phyloP scores from a whole-genome alignment of 2,329 filamentous ascomycete genomes.

The Neoascochyta sp. region DNA sequence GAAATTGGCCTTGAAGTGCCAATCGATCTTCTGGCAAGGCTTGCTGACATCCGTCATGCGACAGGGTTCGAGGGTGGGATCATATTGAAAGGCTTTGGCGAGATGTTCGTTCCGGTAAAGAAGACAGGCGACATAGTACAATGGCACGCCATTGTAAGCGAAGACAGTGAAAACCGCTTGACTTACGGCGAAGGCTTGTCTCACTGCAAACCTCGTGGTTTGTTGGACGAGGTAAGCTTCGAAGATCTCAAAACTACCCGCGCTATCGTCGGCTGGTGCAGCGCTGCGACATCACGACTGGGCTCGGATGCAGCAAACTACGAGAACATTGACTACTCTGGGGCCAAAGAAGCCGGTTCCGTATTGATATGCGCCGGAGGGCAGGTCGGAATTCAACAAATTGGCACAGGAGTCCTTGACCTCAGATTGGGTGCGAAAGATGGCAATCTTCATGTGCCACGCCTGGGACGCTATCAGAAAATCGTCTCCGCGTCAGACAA shows the following conservation, averaged over 20 bases:
- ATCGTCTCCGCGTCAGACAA: conserved; percentile 12
- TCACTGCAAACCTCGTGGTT: conserved; percentile 5
- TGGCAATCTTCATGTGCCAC: conserved; percentile 13
- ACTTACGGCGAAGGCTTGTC: conserved; percentile 9
- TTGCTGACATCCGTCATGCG: conserved; percentile 11
- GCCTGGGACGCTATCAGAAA: conserved; percentile 9
- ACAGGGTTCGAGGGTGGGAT: conserved; percentile 12
- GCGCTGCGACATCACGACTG: conserved; percentile 2
- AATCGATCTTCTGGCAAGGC: conserved; percentile 8
- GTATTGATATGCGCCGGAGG: conserved; percentile 6
- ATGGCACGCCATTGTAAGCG: conserved; percentile 13
- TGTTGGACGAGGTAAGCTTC: conserved; percentile 7
- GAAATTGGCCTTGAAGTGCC: conserved; percentile 15
- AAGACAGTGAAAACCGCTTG: conserved; percentile 7
- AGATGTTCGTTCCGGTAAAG: conserved; percentile 11
- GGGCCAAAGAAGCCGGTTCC: conserved; percentile 5
- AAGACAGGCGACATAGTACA: conserved; percentile 9
- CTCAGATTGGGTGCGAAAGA: conserved; percentile 12
- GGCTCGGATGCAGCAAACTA: conserved; percentile 9
- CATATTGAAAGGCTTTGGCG: conserved; percentile 15
- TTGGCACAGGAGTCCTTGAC: conserved; percentile 8
- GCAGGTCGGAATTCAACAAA: conserved; percentile 13
- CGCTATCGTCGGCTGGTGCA: conserved; percentile 15
- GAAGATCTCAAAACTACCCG: conserved; percentile 6
- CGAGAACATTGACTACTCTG: conserved; percentile 16